Conservation (phyloP, 2,329 filamentous ascomycete genomes). For the Calonectria leucothoes region DNA sequence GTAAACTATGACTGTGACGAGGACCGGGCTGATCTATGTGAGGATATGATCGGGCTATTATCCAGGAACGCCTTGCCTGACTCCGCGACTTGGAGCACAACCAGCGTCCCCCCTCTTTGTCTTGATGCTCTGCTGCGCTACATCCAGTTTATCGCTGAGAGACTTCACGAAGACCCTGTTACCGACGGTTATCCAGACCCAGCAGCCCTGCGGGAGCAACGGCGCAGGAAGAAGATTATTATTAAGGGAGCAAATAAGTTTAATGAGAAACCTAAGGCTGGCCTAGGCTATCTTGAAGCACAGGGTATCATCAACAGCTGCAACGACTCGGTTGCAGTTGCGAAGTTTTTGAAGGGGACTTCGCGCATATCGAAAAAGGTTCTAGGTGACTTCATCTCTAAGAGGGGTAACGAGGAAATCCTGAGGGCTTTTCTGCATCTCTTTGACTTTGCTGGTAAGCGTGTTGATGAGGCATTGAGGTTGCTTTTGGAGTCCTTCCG, state of each 20-base stretch:
- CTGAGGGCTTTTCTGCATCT: conserved; percentile 84
- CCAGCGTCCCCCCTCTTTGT: conserved; percentile 94
- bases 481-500: conserved; percentile 92
- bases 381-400: conserved; percentile 93
- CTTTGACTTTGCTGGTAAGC: conserved; percentile 90
- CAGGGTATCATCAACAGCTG: conserved; percentile 86
- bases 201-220: conserved; percentile 73
- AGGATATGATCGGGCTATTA: conserved; percentile 93
- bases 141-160: conserved; percentile 90
- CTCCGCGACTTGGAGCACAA: conserved; percentile 98
- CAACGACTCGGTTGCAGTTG: conserved; percentile 80
- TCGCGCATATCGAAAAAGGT: conserved; percentile 89
- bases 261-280: conserved; percentile 93
- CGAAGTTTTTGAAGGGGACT: conserved; percentile 89
- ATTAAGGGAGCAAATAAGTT: conserved; percentile 91
- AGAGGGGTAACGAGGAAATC: conserved; percentile 87
- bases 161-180: conserved; percentile 77
- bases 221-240: conserved; percentile 86
- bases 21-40: conserved; percentile 89
- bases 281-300: conserved; percentile 85
- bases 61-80: conserved; percentile 96
- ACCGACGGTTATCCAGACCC: conserved; percentile 75
- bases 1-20: conserved; percentile 98
- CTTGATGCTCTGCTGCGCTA: conserved; percentile 92
- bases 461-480: conserved; percentile 90